These are phyloP conservation scores for Lasiodiplodia sp. DNA, from an alignment of 2,329 filamentous ascomycete genomes.

Conservation along the genomic window DNA sequence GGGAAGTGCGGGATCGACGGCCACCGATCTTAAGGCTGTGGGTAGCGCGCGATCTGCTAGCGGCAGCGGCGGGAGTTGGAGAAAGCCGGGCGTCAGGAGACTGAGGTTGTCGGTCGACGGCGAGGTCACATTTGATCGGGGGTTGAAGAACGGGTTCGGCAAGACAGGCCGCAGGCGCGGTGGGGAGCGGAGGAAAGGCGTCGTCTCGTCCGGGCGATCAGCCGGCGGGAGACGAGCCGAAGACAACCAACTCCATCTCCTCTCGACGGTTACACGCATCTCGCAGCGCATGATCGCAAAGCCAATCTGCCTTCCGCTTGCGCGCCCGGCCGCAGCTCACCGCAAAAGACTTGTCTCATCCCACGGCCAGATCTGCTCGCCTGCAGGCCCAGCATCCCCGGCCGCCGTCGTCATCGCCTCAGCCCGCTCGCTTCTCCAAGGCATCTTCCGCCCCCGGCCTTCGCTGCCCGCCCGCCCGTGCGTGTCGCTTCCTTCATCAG, in stretches of 20 bases:
- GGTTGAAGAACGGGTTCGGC: constrained; percentile 3
- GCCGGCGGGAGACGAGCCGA: neutral
- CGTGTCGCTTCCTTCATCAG: neutral
- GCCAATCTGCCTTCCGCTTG: constrained; percentile 11
- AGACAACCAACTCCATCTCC: neutral
- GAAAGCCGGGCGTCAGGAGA: neutral
- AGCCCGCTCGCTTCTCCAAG: constrained; percentile 1
- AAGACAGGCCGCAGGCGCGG: neutral
- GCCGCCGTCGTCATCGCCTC: constrained; percentile 12
- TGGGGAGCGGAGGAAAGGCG: constrained; percentile 13
- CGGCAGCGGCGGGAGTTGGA: neutral
- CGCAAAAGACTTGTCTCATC: constrained; percentile 19
- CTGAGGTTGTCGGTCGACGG: neutral
- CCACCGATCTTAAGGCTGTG: constrained; percentile 19
- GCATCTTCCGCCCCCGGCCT: constrained; percentile 15
- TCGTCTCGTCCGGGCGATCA: constrained; percentile 23
- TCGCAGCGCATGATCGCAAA: constrained; percentile 21
- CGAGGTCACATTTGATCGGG: neutral
- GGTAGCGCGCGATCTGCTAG: constrained; percentile 7
- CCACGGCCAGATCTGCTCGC: neutral
- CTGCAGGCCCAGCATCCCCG: neutral
- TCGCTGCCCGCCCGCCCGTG: constrained; percentile 4
- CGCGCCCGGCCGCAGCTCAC: constrained; percentile 19
- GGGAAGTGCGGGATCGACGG: constrained; percentile 23
- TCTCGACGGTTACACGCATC: constrained; percentile 21